Percentiles rank a stretch among this genome's conserved stretches.
Conservation (phyloP, 306 rosid species). For the Dalbergia cultrata region DNA sequence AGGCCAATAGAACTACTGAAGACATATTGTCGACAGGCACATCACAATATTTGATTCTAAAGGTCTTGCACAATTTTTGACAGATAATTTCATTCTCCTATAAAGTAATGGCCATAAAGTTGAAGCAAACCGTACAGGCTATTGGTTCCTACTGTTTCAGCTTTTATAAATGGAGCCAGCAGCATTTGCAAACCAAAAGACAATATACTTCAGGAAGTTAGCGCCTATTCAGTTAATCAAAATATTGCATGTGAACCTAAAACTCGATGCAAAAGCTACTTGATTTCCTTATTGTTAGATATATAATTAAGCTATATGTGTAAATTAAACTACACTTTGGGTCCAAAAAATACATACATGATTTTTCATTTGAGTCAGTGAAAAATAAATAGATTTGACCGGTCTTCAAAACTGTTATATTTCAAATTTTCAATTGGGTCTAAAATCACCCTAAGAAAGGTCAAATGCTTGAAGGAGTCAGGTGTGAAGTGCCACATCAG, state of each 20-base stretch:
- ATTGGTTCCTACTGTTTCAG: conserved; percentile 9
- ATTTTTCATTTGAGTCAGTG: not conserved
- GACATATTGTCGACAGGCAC: conserved; percentile 16
- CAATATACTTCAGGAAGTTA: conserved; percentile 12
- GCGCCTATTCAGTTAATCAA: conserved; percentile 17
- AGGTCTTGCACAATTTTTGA: conserved; percentile 14
- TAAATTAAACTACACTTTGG: not conserved
- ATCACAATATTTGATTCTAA: conserved; percentile 15
- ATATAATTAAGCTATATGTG: not conserved
- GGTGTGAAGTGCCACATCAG: not conserved
- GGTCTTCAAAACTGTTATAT: not conserved
- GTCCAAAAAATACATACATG: not conserved
- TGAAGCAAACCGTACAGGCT: conserved; percentile 13
- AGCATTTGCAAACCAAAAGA: conserved; percentile 30
- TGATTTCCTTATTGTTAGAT: conserved; percentile 21
- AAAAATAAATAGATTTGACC: not conserved
- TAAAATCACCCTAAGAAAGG: conserved; percentile 7
- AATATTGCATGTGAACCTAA: conserved; percentile 9
- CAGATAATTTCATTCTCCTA: conserved; percentile 10
- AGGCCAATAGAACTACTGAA: conserved; percentile 22
- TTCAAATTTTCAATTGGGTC: not conserved
- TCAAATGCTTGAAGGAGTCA: not conserved
- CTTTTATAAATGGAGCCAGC: conserved; percentile 28
- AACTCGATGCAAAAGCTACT: not conserved
- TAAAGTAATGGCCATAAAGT: conserved; percentile 5